phyloP scores from a whole-genome alignment of 805 yeast genomes.

The Ogataea allantospora region DNA sequence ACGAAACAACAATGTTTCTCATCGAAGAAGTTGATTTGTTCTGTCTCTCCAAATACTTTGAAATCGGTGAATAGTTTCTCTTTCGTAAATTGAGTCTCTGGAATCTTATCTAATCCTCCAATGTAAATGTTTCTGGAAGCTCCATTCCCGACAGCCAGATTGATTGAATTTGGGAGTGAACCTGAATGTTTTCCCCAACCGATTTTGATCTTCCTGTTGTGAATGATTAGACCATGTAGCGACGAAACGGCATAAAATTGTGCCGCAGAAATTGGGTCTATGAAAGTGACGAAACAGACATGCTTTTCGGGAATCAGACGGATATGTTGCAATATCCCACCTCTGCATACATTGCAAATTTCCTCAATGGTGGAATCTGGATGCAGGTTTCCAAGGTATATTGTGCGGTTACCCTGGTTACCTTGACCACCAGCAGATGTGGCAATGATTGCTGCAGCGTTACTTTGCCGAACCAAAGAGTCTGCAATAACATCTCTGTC shows the following conservation, averaged over 20 bases:
- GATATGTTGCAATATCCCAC: slow-evolving; percentile 85
- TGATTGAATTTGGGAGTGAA: slow-evolving; percentile 80
- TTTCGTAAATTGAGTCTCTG: slow-evolving; percentile 30
- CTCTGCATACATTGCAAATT: slow-evolving; percentile 92
- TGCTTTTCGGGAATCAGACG: slow-evolving; percentile 80
- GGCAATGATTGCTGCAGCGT: slow-evolving; percentile 97
- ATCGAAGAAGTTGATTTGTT: slow-evolving; percentile 83
- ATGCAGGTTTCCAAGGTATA: slow-evolving; percentile 86
- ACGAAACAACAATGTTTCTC: slow-evolving; percentile 89
- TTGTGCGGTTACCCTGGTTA: slow-evolving; percentile 90
- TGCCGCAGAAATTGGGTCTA: slow-evolving; percentile 96
- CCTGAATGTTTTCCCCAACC: slow-evolving; percentile 99
- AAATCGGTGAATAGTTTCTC: slow-evolving; percentile 68
- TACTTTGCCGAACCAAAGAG: slow-evolving; percentile 86
- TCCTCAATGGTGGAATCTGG: slow-evolving; percentile 88
- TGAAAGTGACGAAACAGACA: slow-evolving; percentile 91
- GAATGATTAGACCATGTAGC: slow-evolving; percentile 83
- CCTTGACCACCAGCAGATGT: slow-evolving; percentile 91
- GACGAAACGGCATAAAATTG: slow-evolving; percentile 95
- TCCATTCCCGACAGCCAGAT: slow-evolving; percentile 88
- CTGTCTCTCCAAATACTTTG: slow-evolving; percentile 86
- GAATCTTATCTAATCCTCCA: slow-evolving; percentile 48
- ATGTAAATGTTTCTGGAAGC: slow-evolving; percentile 92
- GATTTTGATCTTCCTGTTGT: slow-evolving; percentile 80
- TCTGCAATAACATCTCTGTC: slow-evolving; percentile 63